These are phyloP conservation scores for Ramaria sp. DNA, from an alignment of 768 basidiomycete genomes.

Conservation along the genomic window DNA sequence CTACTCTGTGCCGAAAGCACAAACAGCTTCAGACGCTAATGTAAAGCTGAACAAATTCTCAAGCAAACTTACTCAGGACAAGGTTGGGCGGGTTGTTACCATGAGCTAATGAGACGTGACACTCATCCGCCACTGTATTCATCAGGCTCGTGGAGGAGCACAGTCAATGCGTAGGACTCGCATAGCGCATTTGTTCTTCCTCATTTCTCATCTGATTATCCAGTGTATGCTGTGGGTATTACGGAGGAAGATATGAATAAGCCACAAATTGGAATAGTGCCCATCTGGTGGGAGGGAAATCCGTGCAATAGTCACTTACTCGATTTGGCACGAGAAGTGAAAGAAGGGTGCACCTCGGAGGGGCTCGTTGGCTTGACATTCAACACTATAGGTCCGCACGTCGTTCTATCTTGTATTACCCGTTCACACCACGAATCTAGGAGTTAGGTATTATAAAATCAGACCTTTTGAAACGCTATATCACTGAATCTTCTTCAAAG, in stretches of 20 bases:
- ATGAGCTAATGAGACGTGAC: not conserved
- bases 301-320: constrained; percentile 77
- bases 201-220: constrained; percentile 1
- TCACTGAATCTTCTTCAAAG: constrained; percentile 22
- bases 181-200: not conserved
- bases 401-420: not conserved
- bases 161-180: constrained; percentile 70
- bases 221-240: constrained; percentile 73
- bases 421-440: not conserved
- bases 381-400: constrained; percentile 58
- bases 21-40: constrained; percentile 21
- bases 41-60: constrained; percentile 66
- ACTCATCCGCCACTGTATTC: not conserved
- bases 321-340: constrained; percentile 68
- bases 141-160: constrained; percentile 55
- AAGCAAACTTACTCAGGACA: constrained; percentile 62
- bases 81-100: constrained; percentile 31
- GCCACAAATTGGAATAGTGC: constrained; percentile 80
- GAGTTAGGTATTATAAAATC: constrained; percentile 43
- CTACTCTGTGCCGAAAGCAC: constrained; percentile 28
- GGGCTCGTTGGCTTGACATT: constrained; percentile 74
- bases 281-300: constrained; percentile 92
- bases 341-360: constrained; percentile 73
- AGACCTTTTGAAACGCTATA: not conserved
- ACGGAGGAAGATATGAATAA: constrained; percentile 75